These are phyloP conservation scores for Corrigiola litoralis DNA, from an alignment of 179 eudicot species.

Conservation along the genomic window DNA sequence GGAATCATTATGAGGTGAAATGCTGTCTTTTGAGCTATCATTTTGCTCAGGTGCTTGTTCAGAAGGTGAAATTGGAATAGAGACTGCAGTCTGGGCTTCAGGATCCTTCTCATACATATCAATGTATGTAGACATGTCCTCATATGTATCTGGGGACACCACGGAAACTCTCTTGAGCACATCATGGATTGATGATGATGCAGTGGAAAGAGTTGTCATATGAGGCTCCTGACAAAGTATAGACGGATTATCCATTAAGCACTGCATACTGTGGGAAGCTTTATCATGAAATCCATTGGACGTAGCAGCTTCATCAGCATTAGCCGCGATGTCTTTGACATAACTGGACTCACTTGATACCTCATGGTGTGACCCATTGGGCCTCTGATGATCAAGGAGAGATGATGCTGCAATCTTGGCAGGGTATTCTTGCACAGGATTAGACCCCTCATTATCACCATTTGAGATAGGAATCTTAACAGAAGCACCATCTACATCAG, in stretches of 20 bases:
- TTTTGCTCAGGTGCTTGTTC: constrained; percentile 25
- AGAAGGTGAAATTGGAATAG: constrained; percentile 21
- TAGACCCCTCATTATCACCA: constrained; percentile 33
- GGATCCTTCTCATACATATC: constrained; percentile 28
- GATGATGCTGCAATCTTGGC: no score
- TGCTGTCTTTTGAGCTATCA: constrained; percentile 32
- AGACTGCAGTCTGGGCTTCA: constrained; percentile 22
- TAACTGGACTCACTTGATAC: background rate
- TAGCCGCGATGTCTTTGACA: background rate
- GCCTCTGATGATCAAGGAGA: constrained; percentile 21
- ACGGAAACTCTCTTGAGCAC: constrained; percentile 45
- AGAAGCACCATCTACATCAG: constrained; percentile 21
- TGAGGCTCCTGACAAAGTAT: constrained; percentile 38
- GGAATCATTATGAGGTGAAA: constrained; percentile 21
- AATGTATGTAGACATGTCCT: constrained; percentile 34
- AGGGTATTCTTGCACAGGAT: constrained; percentile 8
- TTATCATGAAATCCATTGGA: constrained; percentile 40
- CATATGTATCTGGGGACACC: constrained; percentile 36
- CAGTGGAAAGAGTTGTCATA: constrained; percentile 35
- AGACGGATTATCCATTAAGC: constrained; percentile 25
- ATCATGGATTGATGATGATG: constrained; percentile 45
- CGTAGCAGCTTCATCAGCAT: background rate
- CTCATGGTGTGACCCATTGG: constrained; percentile 16
- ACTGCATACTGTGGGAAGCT: constrained; percentile 20
- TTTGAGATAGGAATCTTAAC: constrained; percentile 36